Evolutionary conservation across 805 yeast genomes (phyloP).

Genomic region (Kodamaea fukazawae): DNA sequence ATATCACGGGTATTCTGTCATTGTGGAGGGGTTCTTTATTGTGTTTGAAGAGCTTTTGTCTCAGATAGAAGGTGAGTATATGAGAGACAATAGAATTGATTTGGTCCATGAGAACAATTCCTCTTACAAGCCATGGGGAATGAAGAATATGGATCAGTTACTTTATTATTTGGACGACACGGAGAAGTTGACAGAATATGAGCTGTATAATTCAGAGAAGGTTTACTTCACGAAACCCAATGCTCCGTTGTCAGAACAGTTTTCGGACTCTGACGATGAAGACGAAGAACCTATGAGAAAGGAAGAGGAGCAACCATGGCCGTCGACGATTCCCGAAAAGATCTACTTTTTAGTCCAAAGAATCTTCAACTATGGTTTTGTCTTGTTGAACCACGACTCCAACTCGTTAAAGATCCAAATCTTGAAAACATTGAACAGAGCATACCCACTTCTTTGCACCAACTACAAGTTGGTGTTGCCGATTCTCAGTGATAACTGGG

Average conservation of each 20-base stretch:
- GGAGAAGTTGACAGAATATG: slow-evolving; percentile 23
- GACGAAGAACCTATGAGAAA: slow-evolving; percentile 21
- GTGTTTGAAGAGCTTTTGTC: slow-evolving; percentile 62
- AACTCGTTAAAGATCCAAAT: slow-evolving; percentile 54
- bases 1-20: slow-evolving; percentile 74
- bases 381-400: slow-evolving; percentile 67
- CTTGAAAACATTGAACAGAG: slow-evolving; percentile 40
- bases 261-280: slow-evolving; percentile 32
- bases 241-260: slow-evolving; percentile 28
- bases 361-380: slow-evolving; percentile 66
- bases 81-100: slow-evolving; percentile 18
- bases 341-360: slow-evolving; percentile 59
- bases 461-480: slow-evolving; percentile 33
- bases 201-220: slow-evolving; percentile 32
- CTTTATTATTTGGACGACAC: slow-evolving; percentile 41
- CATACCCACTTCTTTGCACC: slow-evolving; percentile 32
- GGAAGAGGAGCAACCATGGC: slow-evolving; percentile 46
- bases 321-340: slow-evolving; percentile 59
- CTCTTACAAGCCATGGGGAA: slow-evolving; percentile 58
- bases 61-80: slow-evolving; percentile 42
- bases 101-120: slow-evolving; percentile 16
- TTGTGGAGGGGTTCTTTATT: slow-evolving; percentile 71
- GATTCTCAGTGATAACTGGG: slow-evolving; percentile 34
- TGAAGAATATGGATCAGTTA: slow-evolving; percentile 44
- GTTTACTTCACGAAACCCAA: slow-evolving; percentile 43